phyloP scores from a whole-genome alignment of 371 early-diverging fungal genomes.

The Sporodiniella umbellata region DNA sequence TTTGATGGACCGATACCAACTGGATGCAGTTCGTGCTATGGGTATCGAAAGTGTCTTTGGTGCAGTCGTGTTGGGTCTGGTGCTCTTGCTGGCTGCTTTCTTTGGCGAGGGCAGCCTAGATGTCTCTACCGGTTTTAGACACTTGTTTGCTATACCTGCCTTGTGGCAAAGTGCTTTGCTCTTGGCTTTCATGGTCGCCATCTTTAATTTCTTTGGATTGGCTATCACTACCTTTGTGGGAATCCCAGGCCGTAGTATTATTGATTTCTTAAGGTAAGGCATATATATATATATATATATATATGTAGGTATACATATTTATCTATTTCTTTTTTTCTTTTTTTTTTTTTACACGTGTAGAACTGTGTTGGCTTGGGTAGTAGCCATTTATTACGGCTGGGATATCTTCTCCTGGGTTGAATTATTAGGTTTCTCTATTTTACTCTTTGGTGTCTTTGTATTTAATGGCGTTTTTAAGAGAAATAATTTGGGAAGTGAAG shows the following conservation, averaged over 20 bases:
- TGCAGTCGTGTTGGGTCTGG: slow-evolving; percentile 18
- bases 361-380: slow-evolving; percentile 37
- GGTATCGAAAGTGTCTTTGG: slow-evolving; percentile 45
- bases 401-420: slow-evolving; percentile 40
- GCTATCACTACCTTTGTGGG: slow-evolving; percentile 38
- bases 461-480: slow-evolving; percentile 44
- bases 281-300: neutral
- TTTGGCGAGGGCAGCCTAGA: slow-evolving; percentile 23
- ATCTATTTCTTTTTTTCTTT: too few relatives aligned
- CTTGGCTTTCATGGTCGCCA: slow-evolving; percentile 37
- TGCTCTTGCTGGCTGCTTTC: slow-evolving; percentile 19
- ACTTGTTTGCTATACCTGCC: slow-evolving; percentile 16
- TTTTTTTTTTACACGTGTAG: too few relatives aligned
- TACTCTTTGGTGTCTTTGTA: slow-evolving; percentile 33
- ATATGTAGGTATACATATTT: neutral
- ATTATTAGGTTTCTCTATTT: slow-evolving; percentile 26
- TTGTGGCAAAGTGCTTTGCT: slow-evolving; percentile 41
- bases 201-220: slow-evolving; percentile 46
- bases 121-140: slow-evolving; percentile 22
- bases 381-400: slow-evolving; percentile 44
- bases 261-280: slow-evolving; percentile 39
- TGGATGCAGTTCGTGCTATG: slow-evolving; percentile 47
- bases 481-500: slow-evolving; percentile 18
- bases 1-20: slow-evolving; percentile 40
- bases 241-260: slow-evolving; percentile 39